Evolutionary conservation across 345 rosid species (phyloP).

Genomic region (Lepidium sativum): DNA sequence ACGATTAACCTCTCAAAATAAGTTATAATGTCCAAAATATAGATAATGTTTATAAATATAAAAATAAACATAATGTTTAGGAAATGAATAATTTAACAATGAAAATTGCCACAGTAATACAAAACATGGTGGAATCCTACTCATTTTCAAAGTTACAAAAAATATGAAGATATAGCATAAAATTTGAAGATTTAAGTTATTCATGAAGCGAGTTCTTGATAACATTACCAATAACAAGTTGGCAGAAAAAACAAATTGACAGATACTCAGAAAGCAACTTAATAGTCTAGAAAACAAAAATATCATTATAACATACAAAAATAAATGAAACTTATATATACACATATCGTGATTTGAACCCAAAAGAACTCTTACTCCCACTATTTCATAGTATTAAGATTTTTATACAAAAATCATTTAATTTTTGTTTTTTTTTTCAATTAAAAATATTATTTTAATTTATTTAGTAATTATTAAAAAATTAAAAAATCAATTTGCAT

Average conservation of each 20-base stretch:
- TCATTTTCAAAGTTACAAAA: not conserved
- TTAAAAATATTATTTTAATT: too few species aligned
- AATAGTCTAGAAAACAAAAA: slow-evolving; percentile 5
- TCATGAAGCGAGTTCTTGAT: not conserved
- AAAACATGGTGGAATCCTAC: slow-evolving; percentile 11
- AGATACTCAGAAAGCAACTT: slow-evolving; percentile 14
- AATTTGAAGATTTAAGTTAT: not conserved
- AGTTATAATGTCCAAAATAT: not conserved
- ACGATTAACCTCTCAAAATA: not conserved
- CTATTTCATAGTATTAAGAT: too few species aligned
- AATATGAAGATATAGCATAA: not conserved
- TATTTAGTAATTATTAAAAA: too few species aligned
- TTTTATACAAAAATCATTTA: too few species aligned
- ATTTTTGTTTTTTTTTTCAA: too few species aligned
- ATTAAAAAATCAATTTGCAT: too few species aligned
- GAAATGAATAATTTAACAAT: not conserved
- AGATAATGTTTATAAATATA: too few species aligned
- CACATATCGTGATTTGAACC: not conserved
- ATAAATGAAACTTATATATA: not conserved
- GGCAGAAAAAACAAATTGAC: slow-evolving; percentile 20
- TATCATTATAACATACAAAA: not conserved
- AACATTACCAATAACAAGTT: slow-evolving; percentile 9
- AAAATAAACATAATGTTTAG: too few species aligned
- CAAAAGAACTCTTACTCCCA: too few species aligned
- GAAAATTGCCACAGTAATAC: not conserved